phyloP scores from a whole-genome alignment of 768 basidiomycete genomes.

The Mycena venus region DNA sequence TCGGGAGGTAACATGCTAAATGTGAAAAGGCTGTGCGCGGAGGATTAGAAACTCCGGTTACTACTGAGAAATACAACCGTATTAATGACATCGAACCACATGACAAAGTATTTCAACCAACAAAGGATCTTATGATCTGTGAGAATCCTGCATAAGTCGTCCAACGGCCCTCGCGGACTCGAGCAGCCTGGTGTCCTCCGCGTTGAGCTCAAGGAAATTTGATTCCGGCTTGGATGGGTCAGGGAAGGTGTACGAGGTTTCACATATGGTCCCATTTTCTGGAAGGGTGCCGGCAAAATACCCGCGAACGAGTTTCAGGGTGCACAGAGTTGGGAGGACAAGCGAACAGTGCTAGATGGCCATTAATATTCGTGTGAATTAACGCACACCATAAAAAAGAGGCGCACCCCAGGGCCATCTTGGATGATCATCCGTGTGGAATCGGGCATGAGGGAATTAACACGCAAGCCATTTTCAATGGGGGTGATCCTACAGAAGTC shows the following conservation, averaged over 20 bases:
- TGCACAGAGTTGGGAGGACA: conserved; percentile 20
- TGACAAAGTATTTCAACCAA: no score
- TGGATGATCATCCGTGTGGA: conserved; percentile 40
- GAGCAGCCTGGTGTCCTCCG: conserved; percentile 15
- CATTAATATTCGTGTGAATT: no score
- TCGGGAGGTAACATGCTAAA: no score
- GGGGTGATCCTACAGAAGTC: conserved; percentile 35
- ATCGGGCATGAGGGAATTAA: conserved; percentile 41
- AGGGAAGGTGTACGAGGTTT: conserved; percentile 19
- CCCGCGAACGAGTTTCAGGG: conserved; percentile 16
- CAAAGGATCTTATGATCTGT: not conserved
- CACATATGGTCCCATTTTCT: conserved; percentile 26
- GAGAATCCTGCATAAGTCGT: conserved; percentile 12
- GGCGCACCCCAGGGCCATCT: conserved; percentile 37
- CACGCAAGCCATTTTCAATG: conserved; percentile 34
- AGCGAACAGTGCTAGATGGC: conserved; percentile 28
- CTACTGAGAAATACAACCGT: no score
- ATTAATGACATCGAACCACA: no score
- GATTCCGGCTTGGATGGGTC: not conserved
- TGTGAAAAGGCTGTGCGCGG: no score
- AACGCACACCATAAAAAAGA: no score
- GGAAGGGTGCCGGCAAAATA: conserved; percentile 24
- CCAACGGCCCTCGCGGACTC: conserved; percentile 1
- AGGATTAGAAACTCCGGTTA: no score
- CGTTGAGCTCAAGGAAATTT: not conserved